Percentiles rank a stretch among this genome's conserved stretches.
These are phyloP conservation scores for Tetrapisispora nanseiensis DNA, from an alignment of 805 yeast species.

Conservation along the genomic window DNA sequence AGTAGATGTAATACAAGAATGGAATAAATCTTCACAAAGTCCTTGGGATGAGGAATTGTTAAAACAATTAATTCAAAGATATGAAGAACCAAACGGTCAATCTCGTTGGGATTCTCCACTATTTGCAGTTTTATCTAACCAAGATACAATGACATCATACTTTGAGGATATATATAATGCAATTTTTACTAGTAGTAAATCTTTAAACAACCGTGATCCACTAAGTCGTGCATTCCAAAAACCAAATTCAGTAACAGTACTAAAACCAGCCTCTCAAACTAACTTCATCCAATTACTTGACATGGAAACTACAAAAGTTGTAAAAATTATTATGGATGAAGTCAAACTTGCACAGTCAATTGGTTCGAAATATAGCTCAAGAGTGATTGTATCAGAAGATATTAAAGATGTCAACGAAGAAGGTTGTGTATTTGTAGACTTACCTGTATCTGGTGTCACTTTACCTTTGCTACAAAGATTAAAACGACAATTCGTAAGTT, in stretches of 20 bases:
- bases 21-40: slow-evolving; percentile 37
- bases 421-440: slow-evolving; percentile 37
- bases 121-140: slow-evolving; percentile 45
- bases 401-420: slow-evolving; percentile 32
- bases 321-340: slow-evolving; percentile 51
- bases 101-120: slow-evolving; percentile 93
- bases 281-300: slow-evolving; percentile 75
- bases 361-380: slow-evolving; percentile 42
- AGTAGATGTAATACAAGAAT: slow-evolving; percentile 45
- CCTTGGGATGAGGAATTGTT: slow-evolving; percentile 61
- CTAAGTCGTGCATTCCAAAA: slow-evolving; percentile 48
- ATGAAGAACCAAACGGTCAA: slow-evolving; percentile 84
- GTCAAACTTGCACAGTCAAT: slow-evolving; percentile 21
- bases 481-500: slow-evolving; percentile 69
- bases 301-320: slow-evolving; percentile 53
- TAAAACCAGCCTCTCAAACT: slow-evolving; percentile 69
- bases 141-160: slow-evolving; percentile 38
- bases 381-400: slow-evolving; percentile 35
- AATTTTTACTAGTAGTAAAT: slow-evolving; percentile 30
- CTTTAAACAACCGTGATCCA: slow-evolving; percentile 26
- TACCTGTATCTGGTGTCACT: slow-evolving; percentile 49
- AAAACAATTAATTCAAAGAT: slow-evolving; percentile 66
- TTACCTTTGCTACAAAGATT: slow-evolving; percentile 75
- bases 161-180: slow-evolving; percentile 60
- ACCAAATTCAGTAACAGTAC: slow-evolving; percentile 77